These are phyloP conservation scores for Guyanaporus albipodus DNA, from an alignment of 768 basidiomycete genomes.

Conservation along the genomic window DNA sequence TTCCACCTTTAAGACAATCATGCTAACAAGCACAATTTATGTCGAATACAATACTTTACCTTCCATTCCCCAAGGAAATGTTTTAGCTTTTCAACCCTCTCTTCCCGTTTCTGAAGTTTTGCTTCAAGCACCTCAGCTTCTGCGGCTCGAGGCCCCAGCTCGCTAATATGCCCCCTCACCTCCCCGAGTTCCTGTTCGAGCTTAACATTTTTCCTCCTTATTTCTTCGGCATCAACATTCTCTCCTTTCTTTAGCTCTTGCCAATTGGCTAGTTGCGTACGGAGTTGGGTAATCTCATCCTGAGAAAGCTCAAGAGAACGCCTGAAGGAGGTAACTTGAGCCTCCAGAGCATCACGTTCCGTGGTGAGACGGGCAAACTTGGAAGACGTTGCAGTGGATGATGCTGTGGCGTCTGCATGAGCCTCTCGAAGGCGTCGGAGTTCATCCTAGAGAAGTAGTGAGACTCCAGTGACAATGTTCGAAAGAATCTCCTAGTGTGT, in stretches of 20 bases:
- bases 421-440: conserved; percentile 44
- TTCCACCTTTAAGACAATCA: conserved; percentile 33
- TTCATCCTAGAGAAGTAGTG: conserved; percentile 31
- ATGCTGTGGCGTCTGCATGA: conserved; percentile 46
- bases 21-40: neutral
- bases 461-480: neutral
- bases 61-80: conserved; percentile 41
- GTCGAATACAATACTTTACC: conserved; percentile 31
- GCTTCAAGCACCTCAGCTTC: conserved; percentile 31
- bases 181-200: conserved; percentile 54
- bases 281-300: conserved; percentile 50
- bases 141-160: conserved; percentile 24
- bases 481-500: conserved; percentile 1
- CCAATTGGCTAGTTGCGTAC: conserved; percentile 67
- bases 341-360: conserved; percentile 54
- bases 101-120: conserved; percentile 42
- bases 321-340: conserved; percentile 51
- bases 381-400: conserved; percentile 42
- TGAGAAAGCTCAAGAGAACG: conserved; percentile 55
- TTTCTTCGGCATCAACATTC: conserved; percentile 51
- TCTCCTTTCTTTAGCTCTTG: conserved; percentile 62
- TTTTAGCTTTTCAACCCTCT: conserved; percentile 41
- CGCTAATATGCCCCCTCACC: conserved; percentile 35
- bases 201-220: conserved; percentile 51
- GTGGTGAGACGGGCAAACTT: conserved; percentile 56